Base-by-base conservation (phyloP, 805 yeast genomes). In the Candida rishiriensis region DNA sequence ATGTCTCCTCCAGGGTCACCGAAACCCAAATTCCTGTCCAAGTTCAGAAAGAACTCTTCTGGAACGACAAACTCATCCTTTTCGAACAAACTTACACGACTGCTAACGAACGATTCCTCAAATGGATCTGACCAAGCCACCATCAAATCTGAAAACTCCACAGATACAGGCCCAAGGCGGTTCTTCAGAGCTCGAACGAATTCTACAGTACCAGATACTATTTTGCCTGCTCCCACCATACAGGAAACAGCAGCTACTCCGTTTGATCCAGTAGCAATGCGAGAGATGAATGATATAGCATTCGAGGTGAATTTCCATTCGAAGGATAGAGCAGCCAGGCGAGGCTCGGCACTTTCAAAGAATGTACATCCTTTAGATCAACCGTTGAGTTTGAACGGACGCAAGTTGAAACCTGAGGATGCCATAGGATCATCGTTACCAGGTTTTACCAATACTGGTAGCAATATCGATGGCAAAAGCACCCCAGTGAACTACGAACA, bases 281-380 rank as follows among this genome's bases (percentile, higher is more conserved):
- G 53, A n/a, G 56, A 55, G 39, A 56, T 54, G 40, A 52, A 52
- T 29, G 58, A 55, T 36, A 52, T 56, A 16, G 66, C 66, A n/a
- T 62, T 61, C 42, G 66, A 62, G 44, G 53, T 60, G 11, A 44
- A 46, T 33, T 41, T 49, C 44, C 41, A 43, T 7, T 21, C 29
- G 26, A 16, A 9, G 29, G 14, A 17, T 39, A 36, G 35, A 7
- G 40, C 41, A 17, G 26, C 45, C 52, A 10, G 43, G 39, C n/a
- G 43, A 35, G 31, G 43, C 14, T 30, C 33, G 9, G 10, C 36
- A 4, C 41, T 31, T n/a, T 36, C 44, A 5, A 48, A 49, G 34
- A 59, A 56, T 41, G 41, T 59, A 10, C 67, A 63, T 51, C 67
- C 67, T 3, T 34, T 63, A 9, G 67, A 63, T 42, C 59, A 57